phyloP scores from a whole-genome alignment of 179 eudicot species.

The Vitellaria paradoxa region DNA sequence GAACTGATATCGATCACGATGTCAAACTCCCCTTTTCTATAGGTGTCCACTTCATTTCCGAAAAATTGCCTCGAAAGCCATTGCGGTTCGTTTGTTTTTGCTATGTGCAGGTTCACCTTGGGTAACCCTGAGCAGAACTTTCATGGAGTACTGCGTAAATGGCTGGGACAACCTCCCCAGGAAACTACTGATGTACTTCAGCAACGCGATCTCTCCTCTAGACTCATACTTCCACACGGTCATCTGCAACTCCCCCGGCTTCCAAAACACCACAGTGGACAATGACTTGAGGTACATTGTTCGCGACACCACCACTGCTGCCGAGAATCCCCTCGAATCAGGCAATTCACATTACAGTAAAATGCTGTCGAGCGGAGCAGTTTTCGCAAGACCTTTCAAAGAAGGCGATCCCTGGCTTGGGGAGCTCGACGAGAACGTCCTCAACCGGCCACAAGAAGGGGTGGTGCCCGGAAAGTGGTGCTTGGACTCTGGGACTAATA shows the following conservation, averaged over 20 bases:
- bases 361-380: background rate
- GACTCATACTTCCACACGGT: slow-evolving; percentile 36
- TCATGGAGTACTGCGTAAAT: slow-evolving; percentile 24
- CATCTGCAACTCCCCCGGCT: slow-evolving; percentile 33
- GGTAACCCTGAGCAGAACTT: slow-evolving; percentile 29
- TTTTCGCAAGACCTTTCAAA: slow-evolving; percentile 26
- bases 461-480: slow-evolving; percentile 33
- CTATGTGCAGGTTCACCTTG: slow-evolving; percentile 32
- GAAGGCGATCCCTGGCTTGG: slow-evolving; percentile 18
- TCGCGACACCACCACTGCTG: background rate
- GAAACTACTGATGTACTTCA: slow-evolving; percentile 35
- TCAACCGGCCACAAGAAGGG: slow-evolving; percentile 9
- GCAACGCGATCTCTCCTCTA: slow-evolving; percentile 23
- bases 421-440: slow-evolving; percentile 23
- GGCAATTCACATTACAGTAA: background rate
- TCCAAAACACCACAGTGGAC: slow-evolving; percentile 28
- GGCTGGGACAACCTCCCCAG: slow-evolving; percentile 39
- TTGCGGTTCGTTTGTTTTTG: background rate
- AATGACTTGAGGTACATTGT: slow-evolving; percentile 21
- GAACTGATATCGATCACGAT: too few species aligned
- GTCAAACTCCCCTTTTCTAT: too few species aligned
- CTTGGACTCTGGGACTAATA: background rate
- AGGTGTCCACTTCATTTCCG: too few species aligned
- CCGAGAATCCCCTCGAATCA: background rate
- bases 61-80: too few species aligned